Conservation (phyloP, 1,139 yeast genomes). For the Pichia sp. region DNA sequence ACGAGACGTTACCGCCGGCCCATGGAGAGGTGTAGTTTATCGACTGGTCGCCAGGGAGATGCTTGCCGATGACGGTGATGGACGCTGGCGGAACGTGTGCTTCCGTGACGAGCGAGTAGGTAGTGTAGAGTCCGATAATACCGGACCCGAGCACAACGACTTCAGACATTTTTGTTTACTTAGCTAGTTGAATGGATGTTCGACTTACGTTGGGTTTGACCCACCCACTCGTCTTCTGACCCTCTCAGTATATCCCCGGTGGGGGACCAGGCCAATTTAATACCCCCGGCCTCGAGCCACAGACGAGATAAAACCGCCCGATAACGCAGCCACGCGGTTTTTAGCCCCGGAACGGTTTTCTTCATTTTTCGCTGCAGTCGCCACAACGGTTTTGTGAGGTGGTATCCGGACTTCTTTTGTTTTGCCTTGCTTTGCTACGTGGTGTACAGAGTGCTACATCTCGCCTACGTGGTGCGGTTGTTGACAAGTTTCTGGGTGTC, state of each 20-base stretch:
- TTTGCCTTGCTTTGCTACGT: background rate
- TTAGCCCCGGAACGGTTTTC: too few species aligned
- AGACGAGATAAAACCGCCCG: too few species aligned
- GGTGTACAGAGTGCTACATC: background rate
- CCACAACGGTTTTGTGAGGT: background rate
- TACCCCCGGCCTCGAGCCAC: too few species aligned
- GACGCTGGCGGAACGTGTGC: conserved; percentile 43
- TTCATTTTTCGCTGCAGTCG: too few species aligned
- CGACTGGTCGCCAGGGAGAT: conserved; percentile 71
- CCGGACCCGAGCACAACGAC: conserved; percentile 44
- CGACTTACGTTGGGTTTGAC: too few species aligned
- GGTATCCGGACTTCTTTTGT: background rate
- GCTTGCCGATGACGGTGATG: conserved; percentile 57
- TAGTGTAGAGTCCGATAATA: conserved; percentile 65
- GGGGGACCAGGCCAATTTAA: too few species aligned
- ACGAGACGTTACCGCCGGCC: conserved; percentile 71
- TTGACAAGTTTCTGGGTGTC: conserved; percentile 18
- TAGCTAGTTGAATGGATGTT: too few species aligned
- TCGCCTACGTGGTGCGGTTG: background rate
- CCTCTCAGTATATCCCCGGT: too few species aligned
- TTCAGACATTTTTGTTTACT: conserved; percentile 19
- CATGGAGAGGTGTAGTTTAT: conserved; percentile 71
- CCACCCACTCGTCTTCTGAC: too few species aligned
- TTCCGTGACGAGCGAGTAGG: conserved; percentile 46
- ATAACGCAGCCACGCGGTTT: too few species aligned